Evolutionary conservation across 495 filamentous ascomycete species (phyloP).

Genomic region (Penicillium pancosmium): DNA sequence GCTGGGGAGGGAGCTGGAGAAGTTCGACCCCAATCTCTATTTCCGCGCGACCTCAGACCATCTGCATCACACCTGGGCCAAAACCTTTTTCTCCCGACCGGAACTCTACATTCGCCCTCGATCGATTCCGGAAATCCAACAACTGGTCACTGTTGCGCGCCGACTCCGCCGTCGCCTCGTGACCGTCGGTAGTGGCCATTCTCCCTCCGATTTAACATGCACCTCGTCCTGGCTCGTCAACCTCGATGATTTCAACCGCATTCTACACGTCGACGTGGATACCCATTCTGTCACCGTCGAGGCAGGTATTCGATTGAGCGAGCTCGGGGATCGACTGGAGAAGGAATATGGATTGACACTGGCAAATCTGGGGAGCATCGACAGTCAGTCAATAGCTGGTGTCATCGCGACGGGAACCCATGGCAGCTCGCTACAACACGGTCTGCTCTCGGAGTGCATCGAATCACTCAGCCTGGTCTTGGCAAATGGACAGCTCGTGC

Average conservation of each 20-base stretch:
- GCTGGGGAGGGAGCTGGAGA: constrained; percentile 58
- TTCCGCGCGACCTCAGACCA: constrained; percentile 75
- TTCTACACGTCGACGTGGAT: constrained; percentile 66
- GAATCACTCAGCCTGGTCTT: constrained; percentile 75
- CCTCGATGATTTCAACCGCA: constrained; percentile 76
- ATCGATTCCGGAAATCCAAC: constrained; percentile 76
- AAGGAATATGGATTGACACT: constrained; percentile 70
- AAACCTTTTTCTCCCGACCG: constrained; percentile 82
- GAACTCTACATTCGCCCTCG: constrained; percentile 88
- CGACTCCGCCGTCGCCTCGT: constrained; percentile 78
- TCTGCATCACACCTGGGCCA: constrained; percentile 94
- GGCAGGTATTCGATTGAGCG: constrained; percentile 78
- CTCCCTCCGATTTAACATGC: constrained; percentile 89
- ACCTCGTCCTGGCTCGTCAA: constrained; percentile 95
- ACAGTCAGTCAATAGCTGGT: constrained; percentile 89
- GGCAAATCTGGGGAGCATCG: constrained; percentile 91
- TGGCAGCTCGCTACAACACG: constrained; percentile 82
- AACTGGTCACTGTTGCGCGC: constrained; percentile 79
- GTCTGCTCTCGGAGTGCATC: constrained; percentile 77
- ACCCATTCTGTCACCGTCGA: constrained; percentile 73
- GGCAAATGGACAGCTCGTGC: constrained; percentile 73
- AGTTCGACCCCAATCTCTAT: constrained; percentile 61
- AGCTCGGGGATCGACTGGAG: constrained; percentile 69
- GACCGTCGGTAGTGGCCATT: constrained; percentile 84
- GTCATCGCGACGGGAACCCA: constrained; percentile 93